These are phyloP conservation scores for Sporothrix brasiliensis DNA, from an alignment of 2,329 filamentous ascomycete species.

Conservation along the genomic window DNA sequence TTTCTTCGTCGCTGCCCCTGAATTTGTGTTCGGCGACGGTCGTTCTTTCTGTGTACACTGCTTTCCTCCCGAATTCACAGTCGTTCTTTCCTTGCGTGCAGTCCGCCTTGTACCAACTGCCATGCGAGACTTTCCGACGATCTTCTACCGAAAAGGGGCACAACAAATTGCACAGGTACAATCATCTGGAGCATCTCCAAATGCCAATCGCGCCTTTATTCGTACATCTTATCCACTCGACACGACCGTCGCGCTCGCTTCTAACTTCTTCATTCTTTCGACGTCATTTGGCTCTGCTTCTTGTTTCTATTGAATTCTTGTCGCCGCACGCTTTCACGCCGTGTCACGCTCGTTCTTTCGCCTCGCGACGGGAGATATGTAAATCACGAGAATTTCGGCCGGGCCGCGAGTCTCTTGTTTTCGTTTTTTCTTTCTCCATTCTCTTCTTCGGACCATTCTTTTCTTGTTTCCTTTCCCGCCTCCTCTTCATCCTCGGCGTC, in stretches of 20 bases:
- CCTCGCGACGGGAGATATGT: slow-evolving; percentile 14
- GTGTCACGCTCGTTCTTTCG: background rate
- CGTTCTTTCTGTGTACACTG: background rate
- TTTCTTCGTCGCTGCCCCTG: background rate
- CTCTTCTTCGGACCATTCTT: background rate
- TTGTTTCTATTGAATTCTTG: slow-evolving; percentile 13
- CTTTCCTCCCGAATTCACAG: background rate
- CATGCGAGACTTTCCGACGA: background rate
- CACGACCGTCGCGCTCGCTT: background rate
- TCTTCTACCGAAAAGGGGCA: background rate
- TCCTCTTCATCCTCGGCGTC: background rate
- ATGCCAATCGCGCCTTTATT: slow-evolving; percentile 14
- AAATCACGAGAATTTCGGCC: slow-evolving; percentile 17
- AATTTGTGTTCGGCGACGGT: background rate
- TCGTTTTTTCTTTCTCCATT: background rate
- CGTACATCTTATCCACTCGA: background rate
- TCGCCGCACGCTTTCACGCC: background rate
- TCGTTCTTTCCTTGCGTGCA: slow-evolving; percentile 13
- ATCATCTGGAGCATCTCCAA: slow-evolving; percentile 4
- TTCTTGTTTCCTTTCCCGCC: background rate
- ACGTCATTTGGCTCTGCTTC: background rate
- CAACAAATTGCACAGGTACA: background rate
- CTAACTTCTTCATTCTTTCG: too few species aligned
- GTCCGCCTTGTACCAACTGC: background rate
- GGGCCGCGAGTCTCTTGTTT: background rate